A percentile compares a stretch with the other conserved stretches of the same genome.
These are phyloP conservation scores for Ophidiomyces ophidiicola DNA, from an alignment of 2,329 filamentous ascomycete genomes.

Conservation along the genomic window DNA sequence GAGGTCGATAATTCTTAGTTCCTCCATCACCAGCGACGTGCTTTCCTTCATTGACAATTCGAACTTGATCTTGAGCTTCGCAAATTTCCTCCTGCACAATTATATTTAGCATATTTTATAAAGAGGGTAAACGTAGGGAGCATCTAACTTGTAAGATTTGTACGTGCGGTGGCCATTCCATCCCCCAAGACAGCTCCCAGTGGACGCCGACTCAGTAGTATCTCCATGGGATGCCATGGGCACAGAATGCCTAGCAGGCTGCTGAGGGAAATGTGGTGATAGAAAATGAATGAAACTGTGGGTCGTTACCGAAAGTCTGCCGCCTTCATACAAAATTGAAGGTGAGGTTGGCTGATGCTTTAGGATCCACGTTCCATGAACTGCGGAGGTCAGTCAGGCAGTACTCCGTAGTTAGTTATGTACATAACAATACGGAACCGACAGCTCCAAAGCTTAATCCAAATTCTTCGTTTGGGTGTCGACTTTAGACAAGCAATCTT, in stretches of 20 bases:
- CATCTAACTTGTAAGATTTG: conserved; percentile 53
- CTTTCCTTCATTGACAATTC: conserved; percentile 66
- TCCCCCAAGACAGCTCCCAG: conserved; percentile 24
- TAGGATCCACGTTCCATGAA: no score
- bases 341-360: no score
- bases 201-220: conserved; percentile 20
- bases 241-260: neutral
- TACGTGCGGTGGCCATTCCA: conserved; percentile 42
- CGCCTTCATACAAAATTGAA: no score
- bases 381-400: no score
- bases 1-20: conserved; percentile 67
- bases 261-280: neutral
- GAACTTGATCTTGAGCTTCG: conserved; percentile 70
- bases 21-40: conserved; percentile 53
- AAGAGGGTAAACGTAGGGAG: neutral
- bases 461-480: neutral
- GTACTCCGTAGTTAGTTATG: neutral
- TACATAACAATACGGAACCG: conserved; percentile 8
- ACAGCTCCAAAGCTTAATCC: conserved; percentile 8
- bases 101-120: neutral
- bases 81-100: conserved; percentile 63
- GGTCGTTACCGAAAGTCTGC: no score
- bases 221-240: conserved; percentile 25
- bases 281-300: no score
- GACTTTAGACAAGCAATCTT: no score